phyloP scores from a whole-genome alignment of 2,329 filamentous ascomycete genomes.

The Thielaviopsis euricoi region DNA sequence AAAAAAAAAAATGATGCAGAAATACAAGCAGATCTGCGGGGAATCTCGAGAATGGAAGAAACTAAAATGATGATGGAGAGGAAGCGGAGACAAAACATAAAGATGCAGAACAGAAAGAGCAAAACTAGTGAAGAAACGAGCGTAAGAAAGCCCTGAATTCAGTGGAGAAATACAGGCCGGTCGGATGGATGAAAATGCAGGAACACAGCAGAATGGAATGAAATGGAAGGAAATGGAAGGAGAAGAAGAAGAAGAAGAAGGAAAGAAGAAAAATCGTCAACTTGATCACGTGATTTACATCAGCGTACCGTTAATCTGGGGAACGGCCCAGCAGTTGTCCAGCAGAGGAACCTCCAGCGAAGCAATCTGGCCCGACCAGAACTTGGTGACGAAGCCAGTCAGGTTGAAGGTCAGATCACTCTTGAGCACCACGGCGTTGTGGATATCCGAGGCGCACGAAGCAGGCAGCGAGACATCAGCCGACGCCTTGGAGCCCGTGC shows the following conservation, averaged over 20 bases:
- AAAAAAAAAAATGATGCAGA: background rate
- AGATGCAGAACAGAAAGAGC: background rate
- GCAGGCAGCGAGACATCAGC: slow-evolving; percentile 12
- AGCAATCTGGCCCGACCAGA: slow-evolving; percentile 16
- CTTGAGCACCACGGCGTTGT: slow-evolving; percentile 14
- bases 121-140: background rate
- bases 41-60: background rate
- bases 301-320: background rate
- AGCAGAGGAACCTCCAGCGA: slow-evolving; percentile 12
- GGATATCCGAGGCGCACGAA: slow-evolving; percentile 13
- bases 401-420: slow-evolving; percentile 18
- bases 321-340: slow-evolving; percentile 5
- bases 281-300: background rate
- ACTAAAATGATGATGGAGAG: background rate
- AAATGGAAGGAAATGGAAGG: background rate
- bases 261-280: background rate
- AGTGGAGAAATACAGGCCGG: background rate
- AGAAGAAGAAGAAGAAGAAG: background rate
- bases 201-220: background rate
- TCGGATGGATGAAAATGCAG: background rate
- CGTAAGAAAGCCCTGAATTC: background rate
- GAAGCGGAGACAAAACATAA: background rate
- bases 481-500: background rate
- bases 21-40: background rate
- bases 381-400: slow-evolving; percentile 16